Base-by-base conservation (phyloP, 176 grass and related monocot species). In the Tuctoria greenei region DNA sequence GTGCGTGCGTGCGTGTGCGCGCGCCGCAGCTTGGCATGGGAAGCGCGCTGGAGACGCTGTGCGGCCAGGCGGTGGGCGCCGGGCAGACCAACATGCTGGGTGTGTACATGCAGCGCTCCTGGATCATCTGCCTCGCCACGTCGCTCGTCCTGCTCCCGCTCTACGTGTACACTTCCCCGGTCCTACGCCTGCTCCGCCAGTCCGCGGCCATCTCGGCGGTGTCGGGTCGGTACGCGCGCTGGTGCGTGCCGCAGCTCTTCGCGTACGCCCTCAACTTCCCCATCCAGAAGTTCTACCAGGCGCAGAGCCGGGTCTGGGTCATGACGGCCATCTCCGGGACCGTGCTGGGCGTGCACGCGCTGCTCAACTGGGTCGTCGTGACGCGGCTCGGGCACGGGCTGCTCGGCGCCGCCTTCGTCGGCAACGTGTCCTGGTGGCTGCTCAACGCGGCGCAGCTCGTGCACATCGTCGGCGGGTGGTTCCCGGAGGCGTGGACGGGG, bases 21-120 rank as follows among this genome's bases (percentile, higher is more conserved):
- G 1, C 35, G 44, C 42, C 35, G 78, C 71, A 90, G 93, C 57
- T 90, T 0, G 93, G 93, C 60, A 96, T 90, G 93, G 90, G 93
- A 15, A 93, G 90, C 75, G 93, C 85, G 8, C 75, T 97, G 41
- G 93, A 97, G 76, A 97, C 90, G 21, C 85, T 93, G 69, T 97
- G 79, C 51, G 93, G 93, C 0, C 93, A 93, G 82, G 93, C 85
- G 8, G 82, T 90, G 41, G 87, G 90, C 0, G 90, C 90, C 0
- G 82, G 82, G 24, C 84, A 96, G 75, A 57, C 81, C 17, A 52
- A 72, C 43, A 88, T 92, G 85, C 84, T 96, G 10, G 93, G 87
- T 37, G 64, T 96, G 2, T 93, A 90, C 85, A 66, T 87, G 85
- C 93, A 89, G 74, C 66, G 90, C 1, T 97, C 93, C 15, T 97